Percentiles rank a stretch among this genome's conserved stretches.
Conservation (phyloP, 768 basidiomycete genomes). For the Leucogyrophana mollusca region DNA sequence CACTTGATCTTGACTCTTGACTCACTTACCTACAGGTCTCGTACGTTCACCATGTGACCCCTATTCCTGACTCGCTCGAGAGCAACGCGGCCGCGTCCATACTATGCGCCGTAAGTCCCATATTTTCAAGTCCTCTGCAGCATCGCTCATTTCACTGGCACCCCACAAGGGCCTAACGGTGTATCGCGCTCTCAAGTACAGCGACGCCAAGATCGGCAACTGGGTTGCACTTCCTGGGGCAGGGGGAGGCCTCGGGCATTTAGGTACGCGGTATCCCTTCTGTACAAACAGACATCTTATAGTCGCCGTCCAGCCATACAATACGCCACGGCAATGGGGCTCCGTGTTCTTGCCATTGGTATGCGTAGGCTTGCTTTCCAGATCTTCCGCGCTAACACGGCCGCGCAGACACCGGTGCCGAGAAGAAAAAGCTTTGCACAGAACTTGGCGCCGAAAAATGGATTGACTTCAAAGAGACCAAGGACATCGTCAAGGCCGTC, state of each 20-base stretch:
- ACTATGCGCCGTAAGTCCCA: slow-evolving; percentile 65
- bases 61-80: slow-evolving; percentile 67
- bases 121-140: not conserved
- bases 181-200: slow-evolving; percentile 81
- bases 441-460: slow-evolving; percentile 71
- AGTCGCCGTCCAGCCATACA: slow-evolving; percentile 53
- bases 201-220: slow-evolving; percentile 62
- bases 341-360: slow-evolving; percentile 77
- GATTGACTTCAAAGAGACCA: slow-evolving; percentile 74
- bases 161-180: slow-evolving; percentile 69
- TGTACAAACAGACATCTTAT: not conserved
- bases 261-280: slow-evolving; percentile 40
- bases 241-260: slow-evolving; percentile 81
- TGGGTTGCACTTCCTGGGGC: slow-evolving; percentile 79
- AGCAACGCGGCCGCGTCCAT: slow-evolving; percentile 72
- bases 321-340: slow-evolving; percentile 76
- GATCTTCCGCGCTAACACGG: not conserved
- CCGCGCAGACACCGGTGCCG: slow-evolving; percentile 62
- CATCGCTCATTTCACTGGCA: not conserved
- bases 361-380: not conserved
- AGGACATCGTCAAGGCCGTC: slow-evolving; percentile 66
- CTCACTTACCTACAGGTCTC: slow-evolving; percentile 46
- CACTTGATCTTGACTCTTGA: no score
- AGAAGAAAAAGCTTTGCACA: slow-evolving; percentile 62
- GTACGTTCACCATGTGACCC: slow-evolving; percentile 71